Evolutionary conservation across 441 rosid species (phyloP).

Genomic region (Theobroma grandiflorum): DNA sequence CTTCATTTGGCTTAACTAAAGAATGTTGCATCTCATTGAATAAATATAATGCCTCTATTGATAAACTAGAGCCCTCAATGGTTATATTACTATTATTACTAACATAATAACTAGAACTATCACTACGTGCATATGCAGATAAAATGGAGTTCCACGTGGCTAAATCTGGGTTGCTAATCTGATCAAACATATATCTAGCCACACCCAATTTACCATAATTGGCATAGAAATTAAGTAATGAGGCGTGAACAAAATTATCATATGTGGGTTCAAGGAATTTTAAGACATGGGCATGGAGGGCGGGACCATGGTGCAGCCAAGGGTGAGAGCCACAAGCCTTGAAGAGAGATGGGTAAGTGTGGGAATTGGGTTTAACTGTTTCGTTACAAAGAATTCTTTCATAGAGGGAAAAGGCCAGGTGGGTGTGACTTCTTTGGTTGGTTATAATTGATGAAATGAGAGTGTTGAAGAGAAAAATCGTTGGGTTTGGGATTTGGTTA

Average conservation of each 20-base stretch:
- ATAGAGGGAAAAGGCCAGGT: conserved; percentile 57
- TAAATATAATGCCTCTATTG: conserved; percentile 45
- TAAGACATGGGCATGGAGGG: conserved; percentile 63
- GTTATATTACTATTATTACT: not conserved
- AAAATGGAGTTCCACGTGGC: conserved; percentile 67
- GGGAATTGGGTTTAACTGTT: conserved; percentile 50
- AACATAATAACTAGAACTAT: conserved; percentile 2
- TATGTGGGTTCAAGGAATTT: conserved; percentile 53
- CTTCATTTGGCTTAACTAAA: conserved; percentile 57
- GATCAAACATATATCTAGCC: conserved; percentile 60
- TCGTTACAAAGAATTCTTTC: conserved; percentile 28
- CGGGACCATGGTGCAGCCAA: conserved; percentile 51
- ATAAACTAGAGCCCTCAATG: conserved; percentile 23
- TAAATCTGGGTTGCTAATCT: conserved; percentile 62
- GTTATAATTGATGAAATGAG: conserved; percentile 57
- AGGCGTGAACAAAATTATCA: conserved; percentile 61
- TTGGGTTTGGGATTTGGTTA: conserved; percentile 50
- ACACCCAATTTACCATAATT: conserved; percentile 49
- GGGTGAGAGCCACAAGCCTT: conserved; percentile 56
- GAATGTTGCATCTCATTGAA: conserved; percentile 54
- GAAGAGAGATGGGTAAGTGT: conserved; percentile 72
- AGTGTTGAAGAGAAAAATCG: conserved; percentile 69
- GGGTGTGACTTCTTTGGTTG: conserved; percentile 38
- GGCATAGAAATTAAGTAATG: conserved; percentile 63
- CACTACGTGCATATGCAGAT: conserved; percentile 51